Base-by-base conservation (phyloP, 2,329 filamentous ascomycete species). In the Nemania abortiva region DNA sequence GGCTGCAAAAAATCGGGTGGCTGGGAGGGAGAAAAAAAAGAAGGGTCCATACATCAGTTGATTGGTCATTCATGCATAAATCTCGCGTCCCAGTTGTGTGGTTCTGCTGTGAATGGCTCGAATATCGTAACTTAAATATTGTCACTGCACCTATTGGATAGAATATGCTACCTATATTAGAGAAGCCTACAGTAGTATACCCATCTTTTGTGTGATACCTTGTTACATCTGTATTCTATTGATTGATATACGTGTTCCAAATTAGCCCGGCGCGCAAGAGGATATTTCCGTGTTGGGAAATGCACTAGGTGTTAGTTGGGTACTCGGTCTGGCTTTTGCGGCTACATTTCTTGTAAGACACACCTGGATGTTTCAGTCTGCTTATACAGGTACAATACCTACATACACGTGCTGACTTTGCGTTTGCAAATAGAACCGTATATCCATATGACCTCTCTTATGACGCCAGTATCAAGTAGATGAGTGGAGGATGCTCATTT, bases 51-150 rank as follows among this genome's bases (percentile, higher is more conserved):
- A 15, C 49, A 22, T 20, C n/a, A 31, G 10, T 52, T 66, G 62
- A 63, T 69, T 66, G 63, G 67, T 27, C 29, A 49, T 42, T 34
- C 50, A 24, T 52, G 54, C 49, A 58, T 57, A 22, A 68, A 34
- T 56, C 37, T 53, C n/a, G n/a, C 54, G 56, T 69, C 59, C 66
- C 66, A 57, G 63, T 69, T 63, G 61, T 63, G 58, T 63, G 66
- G 66, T 56, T 65, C 58, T 52, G 37, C 42, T 29, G 24, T 31
- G 50, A 31, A 29, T n/a, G 24, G 24, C 24, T 31, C 50, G 7
- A n/a, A 53, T 18, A n/a, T 47, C 13, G 15, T 47, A n/a, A 47
- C 42, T n/a, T 20, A 11, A 37, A 37, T 37, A 37, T 37, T 37
- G 11, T 9, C 34, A 11, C 39, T 42, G 39, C 15, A 42, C 39